Evolutionary conservation across 2,329 filamentous ascomycete genomes (phyloP).

Genomic region (Mycosphaerella sp.): DNA sequence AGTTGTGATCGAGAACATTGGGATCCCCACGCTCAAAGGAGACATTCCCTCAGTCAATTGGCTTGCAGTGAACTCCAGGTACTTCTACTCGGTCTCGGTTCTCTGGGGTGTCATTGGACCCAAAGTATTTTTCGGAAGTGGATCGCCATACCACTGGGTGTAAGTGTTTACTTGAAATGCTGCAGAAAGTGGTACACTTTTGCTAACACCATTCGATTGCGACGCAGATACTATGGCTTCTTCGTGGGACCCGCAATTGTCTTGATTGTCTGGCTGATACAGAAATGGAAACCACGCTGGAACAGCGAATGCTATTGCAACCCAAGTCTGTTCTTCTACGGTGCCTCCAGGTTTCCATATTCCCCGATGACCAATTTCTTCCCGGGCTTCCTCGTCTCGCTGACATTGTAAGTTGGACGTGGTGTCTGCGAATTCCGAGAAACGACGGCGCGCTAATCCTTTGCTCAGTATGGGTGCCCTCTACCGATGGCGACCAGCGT

Average conservation of each 20-base stretch:
- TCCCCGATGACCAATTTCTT: slow-evolving; percentile 15
- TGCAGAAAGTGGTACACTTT: background rate
- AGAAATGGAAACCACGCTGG: slow-evolving; percentile 14
- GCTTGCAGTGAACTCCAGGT: slow-evolving; percentile 11
- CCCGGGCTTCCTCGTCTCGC: slow-evolving; percentile 2
- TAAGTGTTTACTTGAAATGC: background rate
- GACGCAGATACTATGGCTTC: slow-evolving; percentile 13
- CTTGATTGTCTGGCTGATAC: slow-evolving; percentile 12
- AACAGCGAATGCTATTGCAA: slow-evolving; percentile 15
- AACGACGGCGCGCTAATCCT: background rate
- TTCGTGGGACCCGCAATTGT: slow-evolving; percentile 13
- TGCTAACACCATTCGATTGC: background rate
- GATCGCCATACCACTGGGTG: slow-evolving; percentile 13
- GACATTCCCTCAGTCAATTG: slow-evolving; percentile 11
- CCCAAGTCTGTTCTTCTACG: slow-evolving; percentile 14
- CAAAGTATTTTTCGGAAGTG: slow-evolving; percentile 14
- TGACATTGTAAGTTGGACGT: slow-evolving; percentile 10
- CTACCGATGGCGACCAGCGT: slow-evolving; percentile 15
- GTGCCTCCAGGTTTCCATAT: slow-evolving; percentile 8
- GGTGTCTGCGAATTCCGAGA: background rate
- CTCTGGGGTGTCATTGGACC: slow-evolving; percentile 37
- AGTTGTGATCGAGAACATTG: slow-evolving; percentile 34
- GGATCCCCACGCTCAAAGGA: slow-evolving; percentile 32
- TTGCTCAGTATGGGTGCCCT: slow-evolving; percentile 14
- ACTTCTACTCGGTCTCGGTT: slow-evolving; percentile 27